Conservation (phyloP, 495 filamentous ascomycete genomes). For the Hyaloscypha bicolor region DNA sequence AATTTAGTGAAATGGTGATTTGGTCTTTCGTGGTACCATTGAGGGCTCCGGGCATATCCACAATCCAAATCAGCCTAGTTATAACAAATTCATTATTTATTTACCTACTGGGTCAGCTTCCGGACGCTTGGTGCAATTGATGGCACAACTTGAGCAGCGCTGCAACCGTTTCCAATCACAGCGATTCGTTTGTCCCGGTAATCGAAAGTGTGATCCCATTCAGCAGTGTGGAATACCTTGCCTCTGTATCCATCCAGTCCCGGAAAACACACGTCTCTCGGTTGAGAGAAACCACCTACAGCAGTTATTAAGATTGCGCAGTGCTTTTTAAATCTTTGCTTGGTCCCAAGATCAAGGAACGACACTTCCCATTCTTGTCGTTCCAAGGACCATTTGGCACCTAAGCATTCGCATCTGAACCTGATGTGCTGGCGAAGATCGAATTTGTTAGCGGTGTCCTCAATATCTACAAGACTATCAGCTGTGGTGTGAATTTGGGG, state of each 20-base stretch:
- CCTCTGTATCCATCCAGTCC: slow-evolving; percentile 59
- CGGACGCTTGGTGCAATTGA: slow-evolving; percentile 31
- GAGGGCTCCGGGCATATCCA: slow-evolving; percentile 34
- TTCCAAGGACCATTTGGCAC: not conserved
- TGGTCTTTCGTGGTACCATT: slow-evolving; percentile 42
- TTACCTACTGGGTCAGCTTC: slow-evolving; percentile 37
- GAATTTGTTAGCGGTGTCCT: not conserved
- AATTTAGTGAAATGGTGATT: slow-evolving; percentile 30
- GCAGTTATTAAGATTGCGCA: slow-evolving; percentile 26
- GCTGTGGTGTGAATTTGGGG: not conserved
- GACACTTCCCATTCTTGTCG: not conserved
- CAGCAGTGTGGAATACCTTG: slow-evolving; percentile 57
- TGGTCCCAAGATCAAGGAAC: not conserved
- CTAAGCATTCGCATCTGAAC: not conserved
- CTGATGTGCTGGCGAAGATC: not conserved
- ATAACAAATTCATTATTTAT: no score
- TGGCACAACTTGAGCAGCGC: slow-evolving; percentile 47
- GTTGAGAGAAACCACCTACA: slow-evolving; percentile 27
- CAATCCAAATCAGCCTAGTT: no score
- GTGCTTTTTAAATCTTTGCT: slow-evolving; percentile 32
- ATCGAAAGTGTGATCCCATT: slow-evolving; percentile 54
- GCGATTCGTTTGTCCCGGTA: slow-evolving; percentile 56
- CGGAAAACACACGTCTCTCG: slow-evolving; percentile 44
- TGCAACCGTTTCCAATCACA: slow-evolving; percentile 65
- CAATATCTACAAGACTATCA: not conserved